Percentiles rank a stretch among this genome's conserved stretches.
Evolutionary conservation across 768 basidiomycete species (phyloP).

Genomic region (Saitozyma podzolica): DNA sequence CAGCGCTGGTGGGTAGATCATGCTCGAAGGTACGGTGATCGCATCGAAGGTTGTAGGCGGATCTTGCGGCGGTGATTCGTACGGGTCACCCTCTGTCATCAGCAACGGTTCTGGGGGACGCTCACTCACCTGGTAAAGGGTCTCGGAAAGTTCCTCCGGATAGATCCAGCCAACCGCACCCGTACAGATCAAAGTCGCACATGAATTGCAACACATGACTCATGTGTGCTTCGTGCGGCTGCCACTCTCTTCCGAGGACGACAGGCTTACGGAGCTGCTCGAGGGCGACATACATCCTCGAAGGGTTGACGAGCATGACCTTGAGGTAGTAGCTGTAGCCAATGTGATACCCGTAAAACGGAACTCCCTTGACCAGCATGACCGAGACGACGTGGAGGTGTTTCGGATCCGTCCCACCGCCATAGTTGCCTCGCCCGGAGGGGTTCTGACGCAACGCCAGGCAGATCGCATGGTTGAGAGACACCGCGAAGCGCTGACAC

Average conservation of each 20-base stretch:
- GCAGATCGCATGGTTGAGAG: slow-evolving; percentile 83
- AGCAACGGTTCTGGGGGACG: neutral
- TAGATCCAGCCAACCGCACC: slow-evolving; percentile 85
- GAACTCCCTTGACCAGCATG: slow-evolving; percentile 85
- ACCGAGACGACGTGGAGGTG: slow-evolving; percentile 63
- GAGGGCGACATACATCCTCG: slow-evolving; percentile 65
- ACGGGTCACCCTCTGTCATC: slow-evolving; percentile 44
- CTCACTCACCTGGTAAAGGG: slow-evolving; percentile 52
- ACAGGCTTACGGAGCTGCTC: slow-evolving; percentile 78
- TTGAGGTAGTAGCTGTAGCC: slow-evolving; percentile 86
- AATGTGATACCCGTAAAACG: slow-evolving; percentile 91
- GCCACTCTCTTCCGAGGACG: slow-evolving; percentile 75
- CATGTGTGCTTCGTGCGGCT: slow-evolving; percentile 85
- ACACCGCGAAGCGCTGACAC: slow-evolving; percentile 66
- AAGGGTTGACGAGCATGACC: slow-evolving; percentile 72
- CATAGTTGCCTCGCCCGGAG: slow-evolving; percentile 53
- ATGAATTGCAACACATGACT: slow-evolving; percentile 86
- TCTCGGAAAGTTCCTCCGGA: slow-evolving; percentile 56
- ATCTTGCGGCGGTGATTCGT: slow-evolving; percentile 27
- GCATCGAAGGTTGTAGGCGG: slow-evolving; percentile 37
- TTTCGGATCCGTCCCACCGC: slow-evolving; percentile 55
- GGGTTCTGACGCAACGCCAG: slow-evolving; percentile 76
- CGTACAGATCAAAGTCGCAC: slow-evolving; percentile 91
- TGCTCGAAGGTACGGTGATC: slow-evolving; percentile 37
- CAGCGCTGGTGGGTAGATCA: slow-evolving; percentile 36